Percentiles rank a stretch among this genome's conserved stretches.
These are phyloP conservation scores for Gillenia trifoliata DNA, from an alignment of 306 rosid species.

Conservation along the genomic window DNA sequence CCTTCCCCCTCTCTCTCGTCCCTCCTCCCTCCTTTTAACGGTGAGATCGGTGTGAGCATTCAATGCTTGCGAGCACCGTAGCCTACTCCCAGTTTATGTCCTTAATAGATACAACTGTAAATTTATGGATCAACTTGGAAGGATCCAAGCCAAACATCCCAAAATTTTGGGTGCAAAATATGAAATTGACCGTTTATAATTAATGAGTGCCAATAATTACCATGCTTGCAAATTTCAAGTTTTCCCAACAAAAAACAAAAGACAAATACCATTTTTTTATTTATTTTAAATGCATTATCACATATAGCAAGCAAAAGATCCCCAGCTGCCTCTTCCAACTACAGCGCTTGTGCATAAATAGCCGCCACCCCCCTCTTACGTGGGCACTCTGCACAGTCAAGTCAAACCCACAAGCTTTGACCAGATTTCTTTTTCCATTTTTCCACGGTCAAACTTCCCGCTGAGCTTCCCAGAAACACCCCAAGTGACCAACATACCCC, in stretches of 20 bases:
- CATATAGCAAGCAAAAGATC: neutral
- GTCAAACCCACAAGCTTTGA: conserved; percentile 93
- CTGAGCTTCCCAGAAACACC: conserved; percentile 49
- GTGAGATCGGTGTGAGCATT: no score
- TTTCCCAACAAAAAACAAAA: neutral
- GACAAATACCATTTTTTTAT: neutral
- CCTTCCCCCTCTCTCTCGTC: no score
- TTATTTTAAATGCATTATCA: neutral
- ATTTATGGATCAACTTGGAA: no score
- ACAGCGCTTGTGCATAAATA: neutral
- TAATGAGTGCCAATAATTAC: neutral
- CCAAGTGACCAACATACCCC: neutral
- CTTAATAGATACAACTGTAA: no score
- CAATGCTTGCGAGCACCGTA: no score
- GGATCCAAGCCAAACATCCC: no score
- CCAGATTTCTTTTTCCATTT: conserved; percentile 37
- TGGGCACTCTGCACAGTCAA: conserved; percentile 29
- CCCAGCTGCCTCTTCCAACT: neutral
- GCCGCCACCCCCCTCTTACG: conserved; percentile 24
- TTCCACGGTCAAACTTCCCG: conserved; percentile 83
- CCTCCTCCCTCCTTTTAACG: no score
- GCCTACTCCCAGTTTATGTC: no score
- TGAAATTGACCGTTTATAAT: no score
- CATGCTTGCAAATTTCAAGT: neutral
- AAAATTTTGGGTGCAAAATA: no score